Percentiles rank a stretch among this genome's conserved stretches.
phyloP scores from a whole-genome alignment of 148 eudicot species.

The Camellia japonica region DNA sequence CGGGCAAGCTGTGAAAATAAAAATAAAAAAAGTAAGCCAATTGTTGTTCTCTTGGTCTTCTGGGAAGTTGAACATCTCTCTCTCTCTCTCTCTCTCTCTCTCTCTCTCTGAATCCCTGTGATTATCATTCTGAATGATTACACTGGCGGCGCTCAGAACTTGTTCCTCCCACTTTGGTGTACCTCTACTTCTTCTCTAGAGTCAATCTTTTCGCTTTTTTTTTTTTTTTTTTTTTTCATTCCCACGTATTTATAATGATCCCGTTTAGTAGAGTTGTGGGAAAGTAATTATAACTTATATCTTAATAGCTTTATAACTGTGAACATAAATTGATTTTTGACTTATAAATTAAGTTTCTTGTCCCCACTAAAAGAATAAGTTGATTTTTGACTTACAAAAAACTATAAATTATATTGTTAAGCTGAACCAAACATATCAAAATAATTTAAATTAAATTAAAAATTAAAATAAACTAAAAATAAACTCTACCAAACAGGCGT shows the following conservation, averaged over 20 bases:
- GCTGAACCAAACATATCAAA: too few relatives aligned
- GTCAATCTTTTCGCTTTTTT: neutral
- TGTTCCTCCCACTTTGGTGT: conserved; percentile 52
- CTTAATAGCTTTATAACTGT: too few relatives aligned
- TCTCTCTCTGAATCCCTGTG: conserved; percentile 14
- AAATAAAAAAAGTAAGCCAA: neutral
- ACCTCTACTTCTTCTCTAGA: conserved; percentile 2
- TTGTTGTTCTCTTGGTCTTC: conserved; percentile 11
- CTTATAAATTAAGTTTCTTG: too few relatives aligned
- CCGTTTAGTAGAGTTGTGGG: too few relatives aligned
- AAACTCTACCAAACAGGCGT: too few relatives aligned
- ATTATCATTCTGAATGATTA: conserved; percentile 41
- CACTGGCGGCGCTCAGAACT: conserved; percentile 52
- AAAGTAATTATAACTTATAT: too few relatives aligned
- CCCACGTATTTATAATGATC: neutral
- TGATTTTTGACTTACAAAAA: too few relatives aligned
- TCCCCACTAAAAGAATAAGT: too few relatives aligned
- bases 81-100: conserved; percentile 10
- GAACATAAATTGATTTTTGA: too few relatives aligned
- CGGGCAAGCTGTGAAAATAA: conserved; percentile 8
- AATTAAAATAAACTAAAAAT: too few relatives aligned
- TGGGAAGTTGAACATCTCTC: conserved; percentile 17
- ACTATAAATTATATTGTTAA: too few relatives aligned
- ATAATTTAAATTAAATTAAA: too few relatives aligned
- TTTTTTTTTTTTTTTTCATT: neutral